Conservation (phyloP, 768 basidiomycete species). For the Boletellus emodensis region DNA sequence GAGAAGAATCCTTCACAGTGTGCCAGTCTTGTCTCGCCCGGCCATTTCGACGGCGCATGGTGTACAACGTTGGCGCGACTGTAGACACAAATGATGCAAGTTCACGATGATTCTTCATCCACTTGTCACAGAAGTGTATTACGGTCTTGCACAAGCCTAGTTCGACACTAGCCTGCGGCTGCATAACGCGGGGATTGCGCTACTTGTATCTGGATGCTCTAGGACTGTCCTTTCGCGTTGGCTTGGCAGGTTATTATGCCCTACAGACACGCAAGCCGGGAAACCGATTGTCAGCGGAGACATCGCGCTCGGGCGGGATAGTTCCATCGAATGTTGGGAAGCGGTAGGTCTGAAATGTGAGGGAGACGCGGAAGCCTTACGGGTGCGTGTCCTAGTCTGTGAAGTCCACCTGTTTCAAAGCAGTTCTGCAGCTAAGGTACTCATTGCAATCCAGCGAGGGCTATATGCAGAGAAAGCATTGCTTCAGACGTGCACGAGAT, state of each 20-base stretch:
- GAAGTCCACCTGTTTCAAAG: constrained; percentile 10
- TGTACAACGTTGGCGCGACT: not conserved
- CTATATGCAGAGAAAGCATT: constrained; percentile 44
- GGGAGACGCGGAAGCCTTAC: constrained; percentile 1
- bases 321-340: not conserved
- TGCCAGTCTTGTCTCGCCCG: constrained; percentile 2
- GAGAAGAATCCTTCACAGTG: not conserved
- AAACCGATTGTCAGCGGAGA: constrained; percentile 40
- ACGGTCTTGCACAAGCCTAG: constrained; percentile 31
- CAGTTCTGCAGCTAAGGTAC: too few relatives aligned
- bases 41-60: constrained; percentile 5
- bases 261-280: constrained; percentile 31
- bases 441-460: constrained; percentile 32
- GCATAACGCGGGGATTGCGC: constrained; percentile 30
- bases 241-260: not conserved
- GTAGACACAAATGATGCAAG: not conserved
- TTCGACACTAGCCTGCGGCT: constrained; percentile 30
- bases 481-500: constrained; percentile 42
- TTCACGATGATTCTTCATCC: not conserved
- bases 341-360: constrained; percentile 9
- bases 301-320: constrained; percentile 43
- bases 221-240: constrained; percentile 2
- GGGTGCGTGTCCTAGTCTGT: not conserved
- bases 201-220: constrained; percentile 20
- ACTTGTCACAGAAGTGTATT: constrained; percentile 26